Conservation (phyloP, 768 basidiomycete species). For the Macrolepiota albuminosa region DNA sequence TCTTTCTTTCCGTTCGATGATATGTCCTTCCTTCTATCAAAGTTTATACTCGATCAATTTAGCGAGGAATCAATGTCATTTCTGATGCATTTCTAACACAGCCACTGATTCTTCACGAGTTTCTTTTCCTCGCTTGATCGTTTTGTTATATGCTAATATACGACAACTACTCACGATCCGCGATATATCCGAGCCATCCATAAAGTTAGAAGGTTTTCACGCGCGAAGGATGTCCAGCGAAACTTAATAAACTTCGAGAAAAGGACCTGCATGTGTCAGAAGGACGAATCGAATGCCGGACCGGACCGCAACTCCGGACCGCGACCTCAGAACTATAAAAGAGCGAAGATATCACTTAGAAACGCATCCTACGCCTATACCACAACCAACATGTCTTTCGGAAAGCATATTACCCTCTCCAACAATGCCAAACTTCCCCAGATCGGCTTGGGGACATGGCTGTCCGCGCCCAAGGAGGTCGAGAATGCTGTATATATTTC, state of each 20-base stretch:
- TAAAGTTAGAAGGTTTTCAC: background rate
- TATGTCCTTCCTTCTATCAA: too few species aligned
- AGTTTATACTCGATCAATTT: too few species aligned
- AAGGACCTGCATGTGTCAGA: background rate
- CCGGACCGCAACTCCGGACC: constrained; percentile 13
- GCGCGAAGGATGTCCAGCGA: background rate
- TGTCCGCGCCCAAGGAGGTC: constrained; percentile 71
- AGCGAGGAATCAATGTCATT: too few species aligned
- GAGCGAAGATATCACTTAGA: background rate
- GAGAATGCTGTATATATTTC: constrained; percentile 53
- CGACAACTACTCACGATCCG: background rate
- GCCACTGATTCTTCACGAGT: background rate
- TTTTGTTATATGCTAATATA: background rate
- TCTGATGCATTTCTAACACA: background rate
- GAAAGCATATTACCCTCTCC: constrained; percentile 36
- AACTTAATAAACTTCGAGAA: background rate
- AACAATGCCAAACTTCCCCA: constrained; percentile 57
- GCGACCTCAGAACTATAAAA: background rate
- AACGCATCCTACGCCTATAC: background rate
- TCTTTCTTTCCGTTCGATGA: background rate
- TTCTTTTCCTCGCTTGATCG: background rate
- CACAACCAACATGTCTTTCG: constrained; percentile 13
- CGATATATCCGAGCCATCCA: background rate
- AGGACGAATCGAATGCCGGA: background rate
- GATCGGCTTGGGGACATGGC: constrained; percentile 83